phyloP scores from a whole-genome alignment of 768 basidiomycete genomes.

The Artomyces pyxidatus region DNA sequence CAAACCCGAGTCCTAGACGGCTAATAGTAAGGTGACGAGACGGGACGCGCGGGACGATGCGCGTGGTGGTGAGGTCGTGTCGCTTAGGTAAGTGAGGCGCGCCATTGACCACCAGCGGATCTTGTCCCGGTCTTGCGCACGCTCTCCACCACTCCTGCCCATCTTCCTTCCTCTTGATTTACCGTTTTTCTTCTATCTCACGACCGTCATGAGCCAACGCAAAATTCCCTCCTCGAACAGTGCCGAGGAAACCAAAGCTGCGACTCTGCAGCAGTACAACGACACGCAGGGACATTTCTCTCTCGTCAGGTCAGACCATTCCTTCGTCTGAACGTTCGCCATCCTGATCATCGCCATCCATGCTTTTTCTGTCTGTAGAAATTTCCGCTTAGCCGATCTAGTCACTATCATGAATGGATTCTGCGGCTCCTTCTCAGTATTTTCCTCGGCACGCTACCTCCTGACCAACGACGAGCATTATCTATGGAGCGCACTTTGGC shows the following conservation, averaged over 20 bases:
- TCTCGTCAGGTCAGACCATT: slow-evolving; percentile 68
- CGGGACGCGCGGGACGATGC: too few relatives aligned
- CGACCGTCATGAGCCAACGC: slow-evolving; percentile 40
- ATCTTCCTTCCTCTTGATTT: too few relatives aligned
- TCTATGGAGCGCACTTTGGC: slow-evolving; percentile 78
- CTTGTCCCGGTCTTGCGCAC: too few relatives aligned
- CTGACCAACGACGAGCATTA: slow-evolving; percentile 68
- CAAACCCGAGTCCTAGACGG: too few relatives aligned
- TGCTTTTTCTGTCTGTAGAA: slow-evolving; percentile 41
- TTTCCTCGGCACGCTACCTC: slow-evolving; percentile 88
- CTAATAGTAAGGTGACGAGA: too few relatives aligned
- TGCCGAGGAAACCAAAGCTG: slow-evolving; percentile 22
- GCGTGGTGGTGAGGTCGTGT: too few relatives aligned
- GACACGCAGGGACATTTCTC: slow-evolving; percentile 95
- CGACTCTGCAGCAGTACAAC: slow-evolving; percentile 71
- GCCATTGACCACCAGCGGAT: too few relatives aligned
- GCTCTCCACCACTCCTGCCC: too few relatives aligned
- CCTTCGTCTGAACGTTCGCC: background rate
- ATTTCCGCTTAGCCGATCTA: slow-evolving; percentile 95
- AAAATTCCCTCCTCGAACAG: slow-evolving; percentile 27
- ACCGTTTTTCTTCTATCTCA: background rate
- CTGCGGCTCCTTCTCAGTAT: slow-evolving; percentile 93
- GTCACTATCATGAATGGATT: slow-evolving; percentile 99
- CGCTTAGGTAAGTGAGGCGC: too few relatives aligned
- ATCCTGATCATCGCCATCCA: slow-evolving; percentile 13